phyloP scores from a whole-genome alignment of 371 early-diverging fungal genomes.

The Zychaea mexicana region DNA sequence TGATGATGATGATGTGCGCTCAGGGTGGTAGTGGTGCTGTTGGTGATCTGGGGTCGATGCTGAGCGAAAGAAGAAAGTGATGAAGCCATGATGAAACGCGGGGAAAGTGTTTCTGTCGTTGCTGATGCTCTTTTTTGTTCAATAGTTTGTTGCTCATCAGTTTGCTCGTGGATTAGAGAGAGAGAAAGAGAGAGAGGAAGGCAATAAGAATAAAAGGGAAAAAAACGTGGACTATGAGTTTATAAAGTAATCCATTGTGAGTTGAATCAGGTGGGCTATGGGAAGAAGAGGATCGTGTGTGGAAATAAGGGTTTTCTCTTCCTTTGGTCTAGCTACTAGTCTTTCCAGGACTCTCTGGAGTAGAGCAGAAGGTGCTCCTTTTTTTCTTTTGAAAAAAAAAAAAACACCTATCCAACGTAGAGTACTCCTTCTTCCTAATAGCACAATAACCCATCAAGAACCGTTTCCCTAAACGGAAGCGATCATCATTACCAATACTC shows the following conservation, averaged over 20 bases:
- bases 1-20: neutral
- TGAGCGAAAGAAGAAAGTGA: conserved; percentile 4
- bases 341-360: too few species aligned
- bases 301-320: neutral
- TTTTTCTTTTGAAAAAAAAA: too few species aligned
- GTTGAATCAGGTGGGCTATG: neutral
- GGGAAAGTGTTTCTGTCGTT: neutral
- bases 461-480: neutral
- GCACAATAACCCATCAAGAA: too few species aligned
- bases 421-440: too few species aligned
- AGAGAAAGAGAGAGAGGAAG: too few species aligned
- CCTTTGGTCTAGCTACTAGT: too few species aligned
- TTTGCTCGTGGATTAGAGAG: too few species aligned
- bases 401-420: too few species aligned
- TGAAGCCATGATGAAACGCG: neutral
- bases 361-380: neutral
- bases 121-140: too few species aligned
- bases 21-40: neutral
- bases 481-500: neutral
- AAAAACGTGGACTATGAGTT: conserved; percentile 4
- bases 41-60: neutral
- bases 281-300: neutral
- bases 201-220: neutral
- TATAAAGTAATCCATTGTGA: conserved; percentile 1
- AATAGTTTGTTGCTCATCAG: too few species aligned